Evolutionary conservation across 768 basidiomycete genomes (phyloP).

Genomic region (Termitomyces titanicus): DNA sequence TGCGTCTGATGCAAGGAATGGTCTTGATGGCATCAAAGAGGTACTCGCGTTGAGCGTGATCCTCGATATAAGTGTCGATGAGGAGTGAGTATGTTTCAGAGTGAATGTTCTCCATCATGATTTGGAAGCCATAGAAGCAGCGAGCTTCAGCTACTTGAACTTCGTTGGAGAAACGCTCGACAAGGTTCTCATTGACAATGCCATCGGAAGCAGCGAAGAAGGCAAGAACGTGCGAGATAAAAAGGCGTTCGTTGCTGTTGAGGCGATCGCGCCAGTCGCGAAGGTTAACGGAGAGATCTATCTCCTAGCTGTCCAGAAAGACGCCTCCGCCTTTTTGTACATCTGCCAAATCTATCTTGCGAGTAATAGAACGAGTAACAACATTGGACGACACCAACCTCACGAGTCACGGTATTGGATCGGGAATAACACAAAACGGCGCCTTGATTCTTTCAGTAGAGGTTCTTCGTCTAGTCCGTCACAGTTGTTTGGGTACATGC

Average conservation of each 20-base stretch:
- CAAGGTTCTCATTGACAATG: conserved; percentile 94
- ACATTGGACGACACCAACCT: conserved; percentile 35
- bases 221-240: conserved; percentile 90
- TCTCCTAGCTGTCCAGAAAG: conserved; percentile 93
- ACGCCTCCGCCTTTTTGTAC: conserved; percentile 95
- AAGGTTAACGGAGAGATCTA: conserved; percentile 84
- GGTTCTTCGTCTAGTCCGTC: conserved; percentile 63
- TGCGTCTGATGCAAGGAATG: conserved; percentile 92
- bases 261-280: conserved; percentile 84
- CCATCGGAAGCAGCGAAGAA: conserved; percentile 97
- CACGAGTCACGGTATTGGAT: conserved; percentile 93
- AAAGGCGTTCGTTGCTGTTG: conserved; percentile 82
- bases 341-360: conserved; percentile 91
- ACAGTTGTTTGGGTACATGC: background rate
- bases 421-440: conserved; percentile 89
- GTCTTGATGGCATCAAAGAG: conserved; percentile 94
- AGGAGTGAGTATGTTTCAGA: too few species aligned
- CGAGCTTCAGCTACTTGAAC: too few species aligned
- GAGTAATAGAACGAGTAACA: background rate
- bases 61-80: conserved; percentile 93
- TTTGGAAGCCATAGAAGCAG: conserved; percentile 97
- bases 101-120: conserved; percentile 99
- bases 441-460: conserved; percentile 69
- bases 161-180: conserved; percentile 93
- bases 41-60: conserved; percentile 67